Evolutionary conservation across 306 rosid genomes (phyloP).

Genomic region (Prunus kanzakura): DNA sequence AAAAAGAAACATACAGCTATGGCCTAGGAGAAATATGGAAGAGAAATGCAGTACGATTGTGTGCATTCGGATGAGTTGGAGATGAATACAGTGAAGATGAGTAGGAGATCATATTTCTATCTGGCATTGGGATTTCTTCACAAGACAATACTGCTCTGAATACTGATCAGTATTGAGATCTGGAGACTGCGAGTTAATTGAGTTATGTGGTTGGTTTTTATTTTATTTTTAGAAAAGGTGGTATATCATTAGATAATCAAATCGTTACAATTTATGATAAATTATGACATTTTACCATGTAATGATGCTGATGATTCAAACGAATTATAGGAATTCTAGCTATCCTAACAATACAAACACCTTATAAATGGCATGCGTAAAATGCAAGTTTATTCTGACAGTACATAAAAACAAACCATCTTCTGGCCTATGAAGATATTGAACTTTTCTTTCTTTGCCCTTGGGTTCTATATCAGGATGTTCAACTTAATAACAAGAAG

Average conservation of each 20-base stretch:
- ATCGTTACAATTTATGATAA: no score
- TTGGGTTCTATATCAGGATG: not conserved
- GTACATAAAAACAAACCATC: not conserved
- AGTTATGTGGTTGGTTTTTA: no score
- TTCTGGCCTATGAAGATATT: not conserved
- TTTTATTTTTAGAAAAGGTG: no score
- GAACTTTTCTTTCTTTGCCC: not conserved
- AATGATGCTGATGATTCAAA: not conserved
- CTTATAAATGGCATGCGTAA: not conserved
- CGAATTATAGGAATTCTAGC: not conserved
- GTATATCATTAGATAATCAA: no score
- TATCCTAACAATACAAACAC: no score
- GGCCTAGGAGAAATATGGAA: no score
- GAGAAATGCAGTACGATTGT: no score
- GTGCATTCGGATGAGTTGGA: no score
- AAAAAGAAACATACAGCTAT: no score
- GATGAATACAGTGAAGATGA: not conserved
- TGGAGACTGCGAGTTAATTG: no score
- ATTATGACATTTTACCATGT: no score
- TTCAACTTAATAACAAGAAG: not conserved
- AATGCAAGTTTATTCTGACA: not conserved
- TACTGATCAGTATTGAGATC: no score
- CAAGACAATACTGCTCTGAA: not conserved
- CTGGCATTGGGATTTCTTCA: not conserved
- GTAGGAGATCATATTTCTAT: not conserved